These are phyloP conservation scores for Xerocomellus amylosporus DNA, from an alignment of 768 basidiomycete species.

Conservation along the genomic window DNA sequence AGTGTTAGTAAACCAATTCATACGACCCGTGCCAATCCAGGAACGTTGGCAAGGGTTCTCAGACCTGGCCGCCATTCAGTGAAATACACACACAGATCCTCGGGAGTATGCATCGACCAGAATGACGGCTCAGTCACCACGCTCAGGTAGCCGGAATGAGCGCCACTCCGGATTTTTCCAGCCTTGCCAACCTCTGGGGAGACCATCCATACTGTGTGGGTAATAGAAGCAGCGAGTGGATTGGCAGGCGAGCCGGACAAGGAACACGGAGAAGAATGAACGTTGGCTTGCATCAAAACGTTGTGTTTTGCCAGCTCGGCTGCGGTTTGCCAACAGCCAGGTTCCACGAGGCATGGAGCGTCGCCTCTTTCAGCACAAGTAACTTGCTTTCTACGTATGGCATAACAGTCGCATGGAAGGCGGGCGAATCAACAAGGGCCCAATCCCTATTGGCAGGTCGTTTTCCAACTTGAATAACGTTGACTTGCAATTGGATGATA, in stretches of 20 bases:
- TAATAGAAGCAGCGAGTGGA: neutral
- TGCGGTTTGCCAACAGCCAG: conserved; percentile 18
- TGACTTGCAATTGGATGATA: neutral
- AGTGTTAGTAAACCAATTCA: neutral
- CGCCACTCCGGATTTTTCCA: neutral
- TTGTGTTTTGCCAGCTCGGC: conserved; percentile 1
- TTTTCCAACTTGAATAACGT: neutral
- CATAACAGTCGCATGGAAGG: neutral
- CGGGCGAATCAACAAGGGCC: neutral
- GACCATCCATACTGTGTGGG: neutral
- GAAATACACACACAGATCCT: neutral
- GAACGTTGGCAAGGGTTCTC: neutral
- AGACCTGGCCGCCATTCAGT: neutral
- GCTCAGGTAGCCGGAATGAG: neutral
- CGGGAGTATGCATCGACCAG: neutral
- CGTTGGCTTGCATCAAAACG: conserved; percentile 7
- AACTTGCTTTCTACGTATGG: conserved; percentile 4
- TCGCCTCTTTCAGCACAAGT: neutral
- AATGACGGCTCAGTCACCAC: neutral
- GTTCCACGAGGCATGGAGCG: conserved; percentile 16
- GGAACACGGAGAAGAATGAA: neutral
- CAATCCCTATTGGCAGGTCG: neutral
- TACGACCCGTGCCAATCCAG: neutral
- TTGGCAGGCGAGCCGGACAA: neutral
- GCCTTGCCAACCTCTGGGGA: conserved; percentile 11